phyloP scores from a whole-genome alignment of 495 filamentous ascomycete genomes.

The Neurospora tetraspora region DNA sequence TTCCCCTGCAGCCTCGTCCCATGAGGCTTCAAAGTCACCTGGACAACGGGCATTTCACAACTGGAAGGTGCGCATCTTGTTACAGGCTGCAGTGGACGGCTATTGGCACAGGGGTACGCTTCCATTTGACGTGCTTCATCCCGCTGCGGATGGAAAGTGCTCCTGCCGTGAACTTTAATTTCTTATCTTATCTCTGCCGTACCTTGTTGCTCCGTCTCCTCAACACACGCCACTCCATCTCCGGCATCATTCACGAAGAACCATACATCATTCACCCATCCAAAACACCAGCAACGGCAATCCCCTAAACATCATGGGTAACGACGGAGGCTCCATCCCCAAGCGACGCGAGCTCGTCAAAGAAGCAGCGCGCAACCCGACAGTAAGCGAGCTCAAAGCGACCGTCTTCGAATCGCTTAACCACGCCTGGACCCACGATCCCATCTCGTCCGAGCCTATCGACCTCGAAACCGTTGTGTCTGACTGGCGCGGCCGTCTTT shows the following conservation, averaged over 20 bases:
- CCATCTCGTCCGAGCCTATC: slow-evolving; percentile 69
- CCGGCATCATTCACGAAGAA: too few species aligned
- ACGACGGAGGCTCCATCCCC: slow-evolving; percentile 85
- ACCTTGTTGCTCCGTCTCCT: not conserved
- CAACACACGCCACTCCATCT: not conserved
- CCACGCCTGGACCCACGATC: slow-evolving; percentile 79
- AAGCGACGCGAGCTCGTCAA: slow-evolving; percentile 93
- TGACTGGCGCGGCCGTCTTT: slow-evolving; percentile 75
- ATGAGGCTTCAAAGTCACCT: not conserved
- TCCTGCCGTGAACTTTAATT: not conserved
- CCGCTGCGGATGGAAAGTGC: not conserved
- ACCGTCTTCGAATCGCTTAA: slow-evolving; percentile 70
- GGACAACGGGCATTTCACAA: not conserved
- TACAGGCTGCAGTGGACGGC: not conserved
- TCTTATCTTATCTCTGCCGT: not conserved
- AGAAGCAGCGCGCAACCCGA: slow-evolving; percentile 69
- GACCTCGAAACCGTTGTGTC: slow-evolving; percentile 64
- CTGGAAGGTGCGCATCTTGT: not conserved
- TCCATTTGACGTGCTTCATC: not conserved
- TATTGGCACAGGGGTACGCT: not conserved
- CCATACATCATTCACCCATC: too few species aligned
- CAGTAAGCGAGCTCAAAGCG: slow-evolving; percentile 83
- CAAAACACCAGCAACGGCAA: not conserved
- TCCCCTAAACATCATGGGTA: slow-evolving; percentile 57
- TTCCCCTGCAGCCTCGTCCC: not conserved